These are phyloP conservation scores for Colletotrichum higginsianum DNA, from an alignment of 2,329 filamentous ascomycete species.

Conservation along the genomic window DNA sequence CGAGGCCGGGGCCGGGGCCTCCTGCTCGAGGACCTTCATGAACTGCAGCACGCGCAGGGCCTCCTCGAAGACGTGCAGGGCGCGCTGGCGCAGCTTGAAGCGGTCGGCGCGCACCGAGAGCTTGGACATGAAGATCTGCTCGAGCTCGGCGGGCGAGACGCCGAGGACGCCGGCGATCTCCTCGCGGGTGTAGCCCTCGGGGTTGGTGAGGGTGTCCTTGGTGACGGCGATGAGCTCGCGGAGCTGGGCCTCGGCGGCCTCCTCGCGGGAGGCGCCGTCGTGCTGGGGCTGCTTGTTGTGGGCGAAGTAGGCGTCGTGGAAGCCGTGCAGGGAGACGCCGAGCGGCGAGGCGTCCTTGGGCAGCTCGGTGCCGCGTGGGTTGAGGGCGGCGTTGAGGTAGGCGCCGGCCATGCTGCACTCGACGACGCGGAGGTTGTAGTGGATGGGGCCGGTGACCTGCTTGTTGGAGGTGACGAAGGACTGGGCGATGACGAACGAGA, in stretches of 20 bases:
- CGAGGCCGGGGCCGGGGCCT: slow-evolving; percentile 47
- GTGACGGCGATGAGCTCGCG: slow-evolving; percentile 79
- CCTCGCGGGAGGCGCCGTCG: slow-evolving; percentile 44
- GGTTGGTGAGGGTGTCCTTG: slow-evolving; percentile 79
- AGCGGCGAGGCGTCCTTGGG: slow-evolving; percentile 86
- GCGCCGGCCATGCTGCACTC: slow-evolving; percentile 92
- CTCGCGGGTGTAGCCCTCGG: slow-evolving; percentile 89
- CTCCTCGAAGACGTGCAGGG: slow-evolving; percentile 92
- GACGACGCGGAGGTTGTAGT: slow-evolving; percentile 97
- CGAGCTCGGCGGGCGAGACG: slow-evolving; percentile 78
- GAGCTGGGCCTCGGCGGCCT: slow-evolving; percentile 73
- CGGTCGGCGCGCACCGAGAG: slow-evolving; percentile 90
- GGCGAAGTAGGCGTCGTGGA: slow-evolving; percentile 87
- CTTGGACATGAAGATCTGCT: slow-evolving; percentile 84
- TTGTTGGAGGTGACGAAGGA: slow-evolving; percentile 96
- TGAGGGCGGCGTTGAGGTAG: slow-evolving; percentile 72
- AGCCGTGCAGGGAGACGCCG: slow-evolving; percentile 85
- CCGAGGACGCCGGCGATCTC: slow-evolving; percentile 83
- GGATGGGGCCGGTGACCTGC: slow-evolving; percentile 90
- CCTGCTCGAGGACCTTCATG: slow-evolving; percentile 79
- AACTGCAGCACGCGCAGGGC: slow-evolving; percentile 89
- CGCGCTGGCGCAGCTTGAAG: slow-evolving; percentile 90
- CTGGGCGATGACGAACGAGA: slow-evolving; percentile 94
- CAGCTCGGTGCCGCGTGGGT: slow-evolving; percentile 71
- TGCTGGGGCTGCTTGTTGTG: slow-evolving; percentile 57